Evolutionary conservation across 805 yeast species (phyloP).

Genomic region (Ogataea neopini): DNA sequence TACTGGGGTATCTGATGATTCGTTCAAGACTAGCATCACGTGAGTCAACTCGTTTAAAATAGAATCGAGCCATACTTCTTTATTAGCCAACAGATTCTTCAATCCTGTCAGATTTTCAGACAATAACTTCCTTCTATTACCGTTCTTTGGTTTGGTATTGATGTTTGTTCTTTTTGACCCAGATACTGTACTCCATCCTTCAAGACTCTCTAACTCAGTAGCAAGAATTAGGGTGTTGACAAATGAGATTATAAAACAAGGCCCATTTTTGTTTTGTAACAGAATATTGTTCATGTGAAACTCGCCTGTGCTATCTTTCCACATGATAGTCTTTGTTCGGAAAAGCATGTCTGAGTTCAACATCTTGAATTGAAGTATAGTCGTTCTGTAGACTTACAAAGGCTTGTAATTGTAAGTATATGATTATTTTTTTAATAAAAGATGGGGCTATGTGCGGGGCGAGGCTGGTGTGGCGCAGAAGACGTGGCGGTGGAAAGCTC

Average conservation of each 20-base stretch:
- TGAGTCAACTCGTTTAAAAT: slow-evolving; percentile 55
- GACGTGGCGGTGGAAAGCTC: background rate
- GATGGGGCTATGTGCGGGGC: slow-evolving; percentile 4
- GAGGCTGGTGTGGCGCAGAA: slow-evolving; percentile 5
- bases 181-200: slow-evolving; percentile 26
- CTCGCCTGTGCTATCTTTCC: slow-evolving; percentile 27
- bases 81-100: slow-evolving; percentile 25
- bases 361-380: background rate
- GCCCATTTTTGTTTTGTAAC: slow-evolving; percentile 81
- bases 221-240: slow-evolving; percentile 66
- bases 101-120: slow-evolving; percentile 19
- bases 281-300: slow-evolving; percentile 54
- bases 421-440: background rate
- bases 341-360: slow-evolving; percentile 16
- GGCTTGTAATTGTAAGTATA: background rate
- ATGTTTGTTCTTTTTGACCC: background rate
- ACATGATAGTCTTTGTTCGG: slow-evolving; percentile 31
- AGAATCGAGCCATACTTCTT: slow-evolving; percentile 36
- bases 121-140: background rate
- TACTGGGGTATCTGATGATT: slow-evolving; percentile 26
- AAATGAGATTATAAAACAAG: slow-evolving; percentile 82
- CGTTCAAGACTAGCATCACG: slow-evolving; percentile 37
- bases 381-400: background rate
- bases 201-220: slow-evolving; percentile 32
- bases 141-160: background rate